Base-by-base conservation (phyloP, 2,329 filamentous ascomycete species). In the Trichoderma sp. region DNA sequence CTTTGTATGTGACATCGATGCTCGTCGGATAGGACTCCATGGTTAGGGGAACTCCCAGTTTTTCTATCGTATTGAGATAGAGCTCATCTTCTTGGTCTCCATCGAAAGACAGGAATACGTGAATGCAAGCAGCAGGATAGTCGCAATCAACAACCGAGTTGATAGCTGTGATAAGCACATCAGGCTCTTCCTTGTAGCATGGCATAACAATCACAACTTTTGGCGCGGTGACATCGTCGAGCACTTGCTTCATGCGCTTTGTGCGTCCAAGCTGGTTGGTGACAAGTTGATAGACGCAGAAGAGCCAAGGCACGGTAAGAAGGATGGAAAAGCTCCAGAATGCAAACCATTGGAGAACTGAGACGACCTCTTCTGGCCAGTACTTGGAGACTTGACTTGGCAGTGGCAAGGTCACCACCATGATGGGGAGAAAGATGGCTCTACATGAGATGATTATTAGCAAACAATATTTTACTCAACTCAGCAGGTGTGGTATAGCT, bases 151-250 rank as follows among this genome's bases (percentile, higher is more conserved):
- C 95, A 41, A 98, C 92, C 0, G 96, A 98, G 84, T 98, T 92
- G 79, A 98, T 89, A 5, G 96, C 97, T 64, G 93, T 93, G 74
- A 98, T 88, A 64, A 98, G 88, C 14, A 97, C 89, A 0, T 94
- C 93, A 0, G 95, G 94, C 35, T 95, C 92, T 82, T 98, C 97
- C 81, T 97, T 95, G 86, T 98, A 98, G 81, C 95, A 97, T 5
- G 96, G 97, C 95, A 98, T 98, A 75, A 98, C 93, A 76, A 98
- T 93, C 77, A 98, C 95, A 18, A 97, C 93, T 84, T 98, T 98
- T 2, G 96, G 97, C 0, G 97, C 95, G 1, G 93, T 95, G 3
- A 90, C 86, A 81, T 97, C 94, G 82, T 98, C 94, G 68, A 98
- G 89, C 0, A 95, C 91, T 78, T 94, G 90, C 82, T 97, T 95